Conservation (phyloP, 768 basidiomycete genomes). For the Suillus placidus region DNA sequence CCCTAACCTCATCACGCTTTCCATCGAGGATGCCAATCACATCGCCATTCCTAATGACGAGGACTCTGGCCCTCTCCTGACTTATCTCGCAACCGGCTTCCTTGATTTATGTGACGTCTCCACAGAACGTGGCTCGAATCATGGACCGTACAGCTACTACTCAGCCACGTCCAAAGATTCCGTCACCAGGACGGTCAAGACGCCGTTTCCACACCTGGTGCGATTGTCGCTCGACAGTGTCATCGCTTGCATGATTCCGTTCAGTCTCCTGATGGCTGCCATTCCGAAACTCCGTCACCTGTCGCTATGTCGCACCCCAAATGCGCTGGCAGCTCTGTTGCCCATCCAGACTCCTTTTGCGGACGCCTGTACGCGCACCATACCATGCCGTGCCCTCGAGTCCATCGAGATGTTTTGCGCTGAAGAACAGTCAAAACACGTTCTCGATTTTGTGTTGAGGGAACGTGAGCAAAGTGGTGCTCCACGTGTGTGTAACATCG, state of each 20-base stretch:
- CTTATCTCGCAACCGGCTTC: slow-evolving; percentile 31
- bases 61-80: slow-evolving; percentile 42
- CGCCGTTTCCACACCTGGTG: slow-evolving; percentile 40
- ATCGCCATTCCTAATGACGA: slow-evolving; percentile 43
- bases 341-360: slow-evolving; percentile 19
- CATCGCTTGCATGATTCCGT: slow-evolving; percentile 32
- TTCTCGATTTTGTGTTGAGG: slow-evolving; percentile 15
- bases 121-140: background rate
- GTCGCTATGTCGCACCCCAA: slow-evolving; percentile 24
- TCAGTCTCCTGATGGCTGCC: slow-evolving; percentile 19
- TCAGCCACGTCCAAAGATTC: slow-evolving; percentile 19
- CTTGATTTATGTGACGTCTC: background rate
- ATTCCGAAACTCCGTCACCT: slow-evolving; percentile 22
- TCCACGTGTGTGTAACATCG: slow-evolving; percentile 32
- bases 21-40: slow-evolving; percentile 49
- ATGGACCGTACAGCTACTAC: background rate
- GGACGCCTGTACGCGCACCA: background rate
- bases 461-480: slow-evolving; percentile 25
- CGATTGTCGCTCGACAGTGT: slow-evolving; percentile 40
- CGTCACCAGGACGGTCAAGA: slow-evolving; percentile 18
- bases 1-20: slow-evolving; percentile 39
- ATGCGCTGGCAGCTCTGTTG: slow-evolving; percentile 20
- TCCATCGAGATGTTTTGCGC: slow-evolving; percentile 18
- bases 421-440: slow-evolving; percentile 17
- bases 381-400: slow-evolving; percentile 17